phyloP scores from a whole-genome alignment of 2,329 filamentous ascomycete species.

The Epichloe typhina region DNA sequence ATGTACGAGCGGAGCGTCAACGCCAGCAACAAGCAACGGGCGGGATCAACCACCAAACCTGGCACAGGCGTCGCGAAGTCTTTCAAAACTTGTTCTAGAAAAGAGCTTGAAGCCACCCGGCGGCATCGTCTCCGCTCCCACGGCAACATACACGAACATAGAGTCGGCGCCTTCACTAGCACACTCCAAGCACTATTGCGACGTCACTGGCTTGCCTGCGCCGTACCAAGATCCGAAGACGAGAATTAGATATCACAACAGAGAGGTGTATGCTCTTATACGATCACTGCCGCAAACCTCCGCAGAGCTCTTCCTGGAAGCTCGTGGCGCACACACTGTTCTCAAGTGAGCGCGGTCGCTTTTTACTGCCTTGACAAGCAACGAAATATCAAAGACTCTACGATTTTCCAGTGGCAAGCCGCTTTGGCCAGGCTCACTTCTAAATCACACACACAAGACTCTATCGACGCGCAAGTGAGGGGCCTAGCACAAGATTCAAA shows the following conservation, averaged over 20 bases:
- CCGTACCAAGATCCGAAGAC: conserved; percentile 94
- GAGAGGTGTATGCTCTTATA: conserved; percentile 78
- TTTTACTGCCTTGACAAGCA: background rate
- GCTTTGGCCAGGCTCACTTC: background rate
- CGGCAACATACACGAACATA: conserved; percentile 89
- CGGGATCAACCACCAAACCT: conserved; percentile 51
- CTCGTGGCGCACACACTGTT: conserved; percentile 82
- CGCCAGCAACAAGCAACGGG: conserved; percentile 32
- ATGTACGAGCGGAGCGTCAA: conserved; percentile 45
- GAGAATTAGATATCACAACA: conserved; percentile 80
- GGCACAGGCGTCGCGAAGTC: conserved; percentile 74
- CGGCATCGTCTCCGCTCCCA: conserved; percentile 37
- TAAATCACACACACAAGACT: background rate
- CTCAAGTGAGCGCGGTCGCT: conserved; percentile 52
- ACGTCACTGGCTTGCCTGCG: conserved; percentile 84
- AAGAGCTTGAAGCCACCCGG: conserved; percentile 47
- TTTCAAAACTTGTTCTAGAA: conserved; percentile 80
- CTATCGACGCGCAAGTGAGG: background rate
- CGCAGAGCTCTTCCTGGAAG: conserved; percentile 79
- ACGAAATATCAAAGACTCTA: background rate
- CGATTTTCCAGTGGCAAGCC: background rate
- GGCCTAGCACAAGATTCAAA: background rate
- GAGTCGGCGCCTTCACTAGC: conserved; percentile 84
- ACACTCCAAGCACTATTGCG: conserved; percentile 82
- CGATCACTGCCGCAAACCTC: conserved; percentile 68